Percentiles rank a stretch among this genome's conserved stretches.
Evolutionary conservation across 805 yeast genomes (phyloP).

Genomic region (Lachancea meyersii): DNA sequence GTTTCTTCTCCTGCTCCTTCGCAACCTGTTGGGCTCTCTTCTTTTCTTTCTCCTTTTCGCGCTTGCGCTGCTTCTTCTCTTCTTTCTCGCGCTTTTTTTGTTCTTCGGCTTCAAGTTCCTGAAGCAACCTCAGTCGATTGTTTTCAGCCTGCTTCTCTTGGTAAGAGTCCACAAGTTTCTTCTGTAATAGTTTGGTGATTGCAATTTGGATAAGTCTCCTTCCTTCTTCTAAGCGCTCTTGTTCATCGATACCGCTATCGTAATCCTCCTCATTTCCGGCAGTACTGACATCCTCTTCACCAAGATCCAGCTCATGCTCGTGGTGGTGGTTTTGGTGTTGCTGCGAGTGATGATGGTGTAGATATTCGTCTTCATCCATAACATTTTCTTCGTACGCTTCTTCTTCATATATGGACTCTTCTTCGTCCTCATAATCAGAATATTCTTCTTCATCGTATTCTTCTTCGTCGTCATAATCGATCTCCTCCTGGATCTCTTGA

Average conservation of each 20-base stretch:
- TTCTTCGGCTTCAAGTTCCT: constrained; percentile 67
- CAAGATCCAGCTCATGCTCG: constrained; percentile 13
- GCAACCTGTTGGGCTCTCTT: constrained; percentile 55
- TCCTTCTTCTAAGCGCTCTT: constrained; percentile 67
- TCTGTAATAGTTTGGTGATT: constrained; percentile 71
- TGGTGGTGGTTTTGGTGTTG: constrained; percentile 15
- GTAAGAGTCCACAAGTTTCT: constrained; percentile 66
- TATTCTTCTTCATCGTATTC: constrained; percentile 18
- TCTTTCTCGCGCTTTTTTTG: constrained; percentile 57
- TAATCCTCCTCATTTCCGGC: constrained; percentile 25
- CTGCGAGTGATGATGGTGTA: constrained; percentile 12
- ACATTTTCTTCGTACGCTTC: constrained; percentile 20
- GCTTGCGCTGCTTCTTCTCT: constrained; percentile 56
- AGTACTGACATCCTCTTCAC: constrained; percentile 15
- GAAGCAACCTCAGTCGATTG: constrained; percentile 52
- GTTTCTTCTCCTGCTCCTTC: constrained; percentile 53
- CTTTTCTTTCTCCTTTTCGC: constrained; percentile 67
- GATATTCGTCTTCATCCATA: constrained; percentile 16
- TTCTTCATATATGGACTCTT: constrained; percentile 23
- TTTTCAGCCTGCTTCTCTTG: constrained; percentile 78
- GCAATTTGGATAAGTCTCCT: constrained; percentile 74
- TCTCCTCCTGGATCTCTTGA: constrained; percentile 2
- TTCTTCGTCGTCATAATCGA: constrained; percentile 10
- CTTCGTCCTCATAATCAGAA: constrained; percentile 27
- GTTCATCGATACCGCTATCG: constrained; percentile 45